These are phyloP conservation scores for Polygonum maritimum DNA, from an alignment of 148 eudicot species.

Conservation along the genomic window DNA sequence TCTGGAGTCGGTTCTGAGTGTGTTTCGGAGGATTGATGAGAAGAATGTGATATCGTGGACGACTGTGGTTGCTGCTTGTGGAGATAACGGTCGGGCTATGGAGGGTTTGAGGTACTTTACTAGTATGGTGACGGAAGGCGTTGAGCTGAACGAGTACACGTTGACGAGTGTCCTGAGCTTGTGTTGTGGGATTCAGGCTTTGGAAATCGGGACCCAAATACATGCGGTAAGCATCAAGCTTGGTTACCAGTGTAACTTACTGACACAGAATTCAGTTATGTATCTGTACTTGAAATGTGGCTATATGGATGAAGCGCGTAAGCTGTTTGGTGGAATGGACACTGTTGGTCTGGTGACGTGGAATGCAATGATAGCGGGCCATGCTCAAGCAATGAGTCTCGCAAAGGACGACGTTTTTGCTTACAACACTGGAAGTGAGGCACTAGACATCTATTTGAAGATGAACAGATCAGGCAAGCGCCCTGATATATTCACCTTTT, in stretches of 20 bases:
- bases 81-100: slow-evolving; percentile 46
- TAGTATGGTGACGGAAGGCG: slow-evolving; percentile 40
- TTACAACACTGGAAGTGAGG: slow-evolving; percentile 40
- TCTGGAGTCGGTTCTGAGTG: slow-evolving; percentile 40
- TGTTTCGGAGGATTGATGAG: slow-evolving; percentile 40
- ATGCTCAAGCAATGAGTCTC: slow-evolving; percentile 55
- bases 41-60: slow-evolving; percentile 82
- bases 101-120: slow-evolving; percentile 43
- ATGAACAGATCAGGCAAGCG: slow-evolving; percentile 40
- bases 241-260: slow-evolving; percentile 34
- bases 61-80: slow-evolving; percentile 49
- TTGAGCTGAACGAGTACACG: slow-evolving; percentile 58
- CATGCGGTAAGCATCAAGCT: slow-evolving; percentile 57
- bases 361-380: slow-evolving; percentile 82
- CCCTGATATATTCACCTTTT: slow-evolving; percentile 59
- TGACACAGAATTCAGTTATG: slow-evolving; percentile 46
- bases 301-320: slow-evolving; percentile 37
- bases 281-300: slow-evolving; percentile 68
- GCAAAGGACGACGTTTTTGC: slow-evolving; percentile 34
- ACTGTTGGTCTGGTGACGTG: slow-evolving; percentile 45
- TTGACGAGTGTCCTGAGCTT: slow-evolving; percentile 53
- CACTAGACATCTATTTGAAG: slow-evolving; percentile 33
- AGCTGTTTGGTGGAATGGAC: slow-evolving; percentile 42
- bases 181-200: slow-evolving; percentile 46
- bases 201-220: slow-evolving; percentile 44